Base-by-base conservation (phyloP, 2,329 filamentous ascomycete genomes). In the Aspergillus texensis region DNA sequence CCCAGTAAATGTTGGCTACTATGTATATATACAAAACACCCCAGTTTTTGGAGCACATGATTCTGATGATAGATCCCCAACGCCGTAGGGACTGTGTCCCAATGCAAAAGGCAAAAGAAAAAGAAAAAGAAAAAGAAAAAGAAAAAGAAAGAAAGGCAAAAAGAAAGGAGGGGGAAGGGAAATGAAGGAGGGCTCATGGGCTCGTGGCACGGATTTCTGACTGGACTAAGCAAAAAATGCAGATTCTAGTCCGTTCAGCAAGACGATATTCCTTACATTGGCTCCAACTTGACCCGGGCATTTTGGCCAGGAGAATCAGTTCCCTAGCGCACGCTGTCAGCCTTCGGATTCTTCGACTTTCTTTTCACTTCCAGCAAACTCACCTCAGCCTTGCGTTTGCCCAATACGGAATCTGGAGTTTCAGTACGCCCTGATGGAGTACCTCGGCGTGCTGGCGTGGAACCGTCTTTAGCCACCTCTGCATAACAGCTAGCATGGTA, bases 401-500 rank as follows among this genome's bases (percentile, higher is more conserved):
- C 90, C 68, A 91, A 75, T 32, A 91, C 82, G 16, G 86, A 86
- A 72, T 91, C 89, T 1, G 88, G 88, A 6, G 87, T 89, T 24
- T 74, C 74, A 11, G 67, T 82, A 73, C 74, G 84, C 71, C 62
- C 81, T 70, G 64, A 79, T 74, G 60, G 74, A 11, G 73, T 74
- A n/a, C 70, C 70, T 28, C 68, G 71, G 26, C 69, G 72, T 62
- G 58, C 72, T 66, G 73, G 69, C 6, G 70, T 66, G 28, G 78
- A 83, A 9, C 85, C 84, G 68, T 90, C 89, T 73, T 88, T 90
- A 41, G 86, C 90, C 36, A 92, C 91, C 79, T 97, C 94, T 21
- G 88, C 87, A 75, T 94, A 92, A 76, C 95, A 99, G 60, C 89
- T 96, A 12, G 90, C 93, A 77, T 99, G 95, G 72, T 93, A 98